Conservation (phyloP, 768 basidiomycete genomes). For the Lactifluus subvellereus region DNA sequence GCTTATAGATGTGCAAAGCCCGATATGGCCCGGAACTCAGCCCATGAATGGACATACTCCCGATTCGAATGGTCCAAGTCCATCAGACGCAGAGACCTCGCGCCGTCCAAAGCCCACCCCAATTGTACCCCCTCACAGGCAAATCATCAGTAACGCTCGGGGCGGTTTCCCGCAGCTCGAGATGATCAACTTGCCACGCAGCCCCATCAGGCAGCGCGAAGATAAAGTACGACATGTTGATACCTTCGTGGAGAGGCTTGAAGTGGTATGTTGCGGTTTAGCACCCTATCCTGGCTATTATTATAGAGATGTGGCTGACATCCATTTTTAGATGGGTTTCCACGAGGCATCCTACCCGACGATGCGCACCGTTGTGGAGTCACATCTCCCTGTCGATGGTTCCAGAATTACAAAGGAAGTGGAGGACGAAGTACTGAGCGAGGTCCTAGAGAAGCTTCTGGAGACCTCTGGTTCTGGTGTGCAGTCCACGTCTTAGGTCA, state of each 20-base stretch:
- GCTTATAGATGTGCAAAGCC: conserved; percentile 7
- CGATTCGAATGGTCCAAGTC: not conserved
- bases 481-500: conserved; percentile 1
- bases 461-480: conserved; percentile 26
- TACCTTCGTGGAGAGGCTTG: conserved; percentile 32
- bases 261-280: conserved; percentile 47
- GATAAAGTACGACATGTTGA: conserved; percentile 9
- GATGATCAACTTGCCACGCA: conserved; percentile 53
- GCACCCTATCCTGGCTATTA: not conserved
- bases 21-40: conserved; percentile 5
- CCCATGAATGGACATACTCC: not conserved
- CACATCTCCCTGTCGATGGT: conserved; percentile 34
- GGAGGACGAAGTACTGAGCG: conserved; percentile 64
- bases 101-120: not conserved
- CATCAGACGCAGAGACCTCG: not conserved
- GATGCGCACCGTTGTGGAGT: conserved; percentile 45
- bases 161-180: conserved; percentile 58
- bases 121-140: conserved; percentile 18
- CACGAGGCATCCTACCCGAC: conserved; percentile 49
- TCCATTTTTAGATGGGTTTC: conserved; percentile 58
- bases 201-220: conserved; percentile 27
- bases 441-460: conserved; percentile 54
- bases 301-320: conserved; percentile 2
- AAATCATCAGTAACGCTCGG: conserved; percentile 58
- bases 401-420: conserved; percentile 43